Evolutionary conservation across 176 grass and related monocot genomes (phyloP), one percentile per base, ranked within the genome.

Genomic region (Eragrostis curvula): DNA sequence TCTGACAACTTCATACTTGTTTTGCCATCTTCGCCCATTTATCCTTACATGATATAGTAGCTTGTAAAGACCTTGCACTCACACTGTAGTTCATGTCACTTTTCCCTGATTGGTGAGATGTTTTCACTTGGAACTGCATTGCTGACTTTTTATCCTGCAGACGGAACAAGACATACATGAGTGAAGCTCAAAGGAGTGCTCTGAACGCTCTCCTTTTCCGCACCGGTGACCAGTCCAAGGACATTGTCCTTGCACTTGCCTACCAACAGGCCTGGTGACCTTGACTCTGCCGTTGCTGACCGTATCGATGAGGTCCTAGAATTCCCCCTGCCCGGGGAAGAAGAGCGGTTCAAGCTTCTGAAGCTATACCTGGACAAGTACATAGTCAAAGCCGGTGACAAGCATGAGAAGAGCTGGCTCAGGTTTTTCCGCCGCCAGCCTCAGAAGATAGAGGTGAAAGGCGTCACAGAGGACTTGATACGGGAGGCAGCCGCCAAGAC

Each of bases 131-230:
- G 20, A 70, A 78, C 83, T 73, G 13, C 53, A 80, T 20, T 15
- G 13, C 59, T 66, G 27, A 67, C 56, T 79, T 69, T 91, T 83
- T 70, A 40, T 77, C 79, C 36, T 83, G 64, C 75, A 98, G 96
- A 69, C 86, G 96, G 41, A 98, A 98, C 68, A 98, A 95, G 89
- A 98, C 92, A 62, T 93, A 95, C 80, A 98, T 98, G 96, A 98
- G 96, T 73, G 96, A 98, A 91, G 96, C 93, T 81, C 96, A 98
- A 91, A 88, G 96, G 88, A 98, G 96, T 79, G 96, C 96, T 51
- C 81, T 98, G 75, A 98, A 98, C 69, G 96, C 93, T 73, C 96
- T 98, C 81, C 96, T 98, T 71, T 98, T 90, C 87, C 90, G 96
- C 87, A 93, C 93, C 14, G 96, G 96, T 13, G 93, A 95, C 72